Base-by-base conservation (phyloP, 2,329 filamentous ascomycete species). In the Colletotrichum sp. region DNA sequence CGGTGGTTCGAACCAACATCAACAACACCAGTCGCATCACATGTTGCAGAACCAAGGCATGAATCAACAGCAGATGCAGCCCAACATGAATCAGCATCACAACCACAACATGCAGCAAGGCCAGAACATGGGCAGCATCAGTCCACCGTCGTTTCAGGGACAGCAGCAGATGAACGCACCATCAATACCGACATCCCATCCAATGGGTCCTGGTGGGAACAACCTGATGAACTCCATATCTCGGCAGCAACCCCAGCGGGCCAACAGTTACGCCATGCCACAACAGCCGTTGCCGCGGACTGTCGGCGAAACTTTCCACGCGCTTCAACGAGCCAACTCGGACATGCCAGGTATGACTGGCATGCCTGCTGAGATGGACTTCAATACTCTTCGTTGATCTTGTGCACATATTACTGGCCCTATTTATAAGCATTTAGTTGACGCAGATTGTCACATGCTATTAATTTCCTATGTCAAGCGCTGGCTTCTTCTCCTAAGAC, bases 251-350 rank as follows among this genome's bases (percentile, higher is more conserved):
- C 80, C 83, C 4, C 85, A 86, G 59, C 82, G 86, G 27, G 72
- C 84, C 2, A 85, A 83, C 44, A 87, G 85, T 67, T 88, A 85
- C 57, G 82, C 84, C 44, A 82, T 87, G 67, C 84, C 84, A 28
- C 84, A 85, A 22, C 79, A 80, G 6, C 82, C 82, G 27, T 82
- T 88, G 72, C 82, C 83, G 3, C 84, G 86, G 63, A 87, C 87
- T 2, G 85, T 89, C 1, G 86, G 85, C 5, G 88, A 90, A 52
- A 52, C 44, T 66, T 91, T 90, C 67, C 88, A 90, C 30, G 85
- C 86, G 2, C 78, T 90, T 4, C 88, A 89, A 72, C 83, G 88
- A 52, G 84, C 85, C 13, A 86, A 85, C 68, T 83, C 86, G 1
- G 87, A 88, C 57, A 83, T 76, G 52, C 74, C 73, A 3, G 73